Percentiles rank a stretch among this genome's conserved stretches.
phyloP scores from a whole-genome alignment of 2,329 filamentous ascomycete species.

The Mycosphaerella arachidis region DNA sequence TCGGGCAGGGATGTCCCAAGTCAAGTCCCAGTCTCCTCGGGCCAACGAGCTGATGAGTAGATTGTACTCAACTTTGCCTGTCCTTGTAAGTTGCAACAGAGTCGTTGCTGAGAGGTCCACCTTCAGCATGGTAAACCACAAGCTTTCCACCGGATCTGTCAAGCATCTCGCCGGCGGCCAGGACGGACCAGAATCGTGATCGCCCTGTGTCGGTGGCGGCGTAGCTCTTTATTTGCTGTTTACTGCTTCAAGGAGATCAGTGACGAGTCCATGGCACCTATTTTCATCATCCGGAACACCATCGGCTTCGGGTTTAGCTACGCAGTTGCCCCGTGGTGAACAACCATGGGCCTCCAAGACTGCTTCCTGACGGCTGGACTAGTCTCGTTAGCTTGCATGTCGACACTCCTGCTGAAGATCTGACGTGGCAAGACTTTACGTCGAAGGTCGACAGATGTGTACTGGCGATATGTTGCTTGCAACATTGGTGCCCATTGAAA shows the following conservation, averaged over 20 bases:
- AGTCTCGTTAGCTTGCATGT: conserved; percentile 16
- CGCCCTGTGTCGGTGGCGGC: not conserved
- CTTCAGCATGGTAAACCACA: not conserved
- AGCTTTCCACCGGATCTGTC: not conserved
- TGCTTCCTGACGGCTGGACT: conserved; percentile 32
- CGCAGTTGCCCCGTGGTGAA: conserved; percentile 45
- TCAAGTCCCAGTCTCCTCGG: not conserved
- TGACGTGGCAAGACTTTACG: conserved; percentile 20
- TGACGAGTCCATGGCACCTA: conserved; percentile 42
- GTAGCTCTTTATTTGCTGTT: conserved; percentile 23
- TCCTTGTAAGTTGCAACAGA: not conserved
- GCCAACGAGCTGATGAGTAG: not conserved
- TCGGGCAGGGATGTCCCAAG: not conserved
- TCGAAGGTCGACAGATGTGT: conserved; percentile 11
- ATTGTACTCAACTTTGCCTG: not conserved
- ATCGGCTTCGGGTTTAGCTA: conserved; percentile 47
- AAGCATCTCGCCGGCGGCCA: not conserved
- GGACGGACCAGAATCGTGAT: not conserved
- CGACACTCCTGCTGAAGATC: conserved; percentile 20
- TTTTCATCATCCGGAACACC: conserved; percentile 48
- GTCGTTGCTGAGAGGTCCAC: not conserved
- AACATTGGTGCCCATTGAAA: conserved; percentile 8
- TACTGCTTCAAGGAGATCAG: conserved; percentile 44
- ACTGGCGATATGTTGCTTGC: conserved; percentile 16
- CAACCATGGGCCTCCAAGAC: conserved; percentile 39